These are phyloP conservation scores for Styphnolobium japonicum DNA, from an alignment of 306 rosid genomes.

Conservation along the genomic window DNA sequence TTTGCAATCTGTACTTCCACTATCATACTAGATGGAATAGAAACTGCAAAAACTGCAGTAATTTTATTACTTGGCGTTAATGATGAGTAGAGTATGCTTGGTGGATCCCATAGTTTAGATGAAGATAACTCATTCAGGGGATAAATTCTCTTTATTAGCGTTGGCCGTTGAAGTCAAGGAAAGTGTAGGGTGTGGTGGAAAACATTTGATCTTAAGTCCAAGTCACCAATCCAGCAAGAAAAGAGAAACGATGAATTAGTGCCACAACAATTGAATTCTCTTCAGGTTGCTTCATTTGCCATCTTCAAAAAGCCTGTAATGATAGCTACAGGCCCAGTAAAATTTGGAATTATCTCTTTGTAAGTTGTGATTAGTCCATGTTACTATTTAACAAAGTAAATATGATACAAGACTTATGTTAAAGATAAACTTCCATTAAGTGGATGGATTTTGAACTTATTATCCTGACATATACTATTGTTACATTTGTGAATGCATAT, in stretches of 20 bases:
- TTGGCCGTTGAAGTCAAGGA: not conserved
- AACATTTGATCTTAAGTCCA: not conserved
- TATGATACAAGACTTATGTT: not conserved
- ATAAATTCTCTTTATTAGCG: not conserved
- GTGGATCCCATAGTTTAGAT: not conserved
- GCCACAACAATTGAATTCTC: not conserved
- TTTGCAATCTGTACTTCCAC: not conserved
- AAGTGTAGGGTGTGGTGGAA: not conserved
- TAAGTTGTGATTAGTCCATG: not conserved
- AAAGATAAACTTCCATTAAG: not conserved
- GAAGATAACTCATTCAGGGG: not conserved
- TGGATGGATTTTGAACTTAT: not conserved
- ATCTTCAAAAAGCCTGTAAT: not conserved
- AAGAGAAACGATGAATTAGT: not conserved
- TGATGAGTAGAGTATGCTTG: not conserved
- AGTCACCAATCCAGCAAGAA: not conserved
- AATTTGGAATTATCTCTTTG: not conserved
- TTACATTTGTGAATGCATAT: not conserved
- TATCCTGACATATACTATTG: not conserved
- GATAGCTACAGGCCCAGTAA: not conserved
- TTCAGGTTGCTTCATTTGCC: not conserved
- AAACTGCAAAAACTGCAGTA: not conserved
- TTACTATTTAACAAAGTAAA: conserved; percentile 1
- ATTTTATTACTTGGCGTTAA: not conserved
- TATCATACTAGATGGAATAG: conserved; percentile 11